Evolutionary conservation across 1,139 yeast genomes (phyloP), one percentile per base, ranked within the genome.

Genomic region (Lodderomyces margitis): DNA sequence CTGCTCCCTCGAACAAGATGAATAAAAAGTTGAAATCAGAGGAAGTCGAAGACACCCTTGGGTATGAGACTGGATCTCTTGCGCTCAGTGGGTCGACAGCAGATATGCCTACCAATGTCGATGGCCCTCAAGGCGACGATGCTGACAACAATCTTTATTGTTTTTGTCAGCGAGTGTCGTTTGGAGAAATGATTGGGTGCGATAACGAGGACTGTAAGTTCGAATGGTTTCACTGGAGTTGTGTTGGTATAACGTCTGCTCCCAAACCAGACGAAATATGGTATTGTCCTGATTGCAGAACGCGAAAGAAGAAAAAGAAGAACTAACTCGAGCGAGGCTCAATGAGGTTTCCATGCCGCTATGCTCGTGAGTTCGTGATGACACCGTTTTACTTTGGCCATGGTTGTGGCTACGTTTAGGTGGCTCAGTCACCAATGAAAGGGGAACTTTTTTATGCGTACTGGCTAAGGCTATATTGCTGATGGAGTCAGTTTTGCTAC

Each of bases 171-270:
- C 79, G 87, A 48, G 89, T 85, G 0, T 85, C 95, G 1, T 86
- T 83, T 64, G 96, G 96, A 10, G 87, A 87, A 51, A 88, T 88
- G 96, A 82, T 88, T 61, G 96, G 95, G 0, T 88, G 96, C 61
- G 96, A 88, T 58, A 85, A 85, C 54, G 81, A 79, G 15, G 81
- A 81, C 50, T 88, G 96, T 66, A 78, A 81, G 49, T 81, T 71
- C 54, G 96, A 87, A 59, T 88, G 96, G 96, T 88, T 87, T 60
- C 92, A 84, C 59, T 83, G 86, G 72, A 70, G 75, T 45, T 88
- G 96, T 68, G 95, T 88, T 39, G 95, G 95, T 1, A 74, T 88
- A 39, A 74, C 77, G 7, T 73, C 77, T 27, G 86, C 87, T 2
- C 89, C 91, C 0, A 78, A 76, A 52, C 86, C 81, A 39, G 77